Evolutionary conservation across 192 early-diverging fungal species (phyloP).

Genomic region (Backusella tuberculispora): DNA sequence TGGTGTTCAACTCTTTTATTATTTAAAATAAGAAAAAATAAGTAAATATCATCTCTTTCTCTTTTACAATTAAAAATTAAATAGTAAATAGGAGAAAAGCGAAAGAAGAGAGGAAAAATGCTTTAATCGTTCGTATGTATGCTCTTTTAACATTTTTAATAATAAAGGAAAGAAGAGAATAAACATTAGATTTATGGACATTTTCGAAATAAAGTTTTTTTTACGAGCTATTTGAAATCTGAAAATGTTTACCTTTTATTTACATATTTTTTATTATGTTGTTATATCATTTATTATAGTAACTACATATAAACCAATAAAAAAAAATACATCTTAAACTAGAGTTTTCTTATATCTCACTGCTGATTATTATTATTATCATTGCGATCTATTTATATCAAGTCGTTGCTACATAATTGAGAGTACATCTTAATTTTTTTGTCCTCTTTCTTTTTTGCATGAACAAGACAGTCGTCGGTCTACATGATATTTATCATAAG

Average conservation of each 20-base stretch:
- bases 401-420: no score
- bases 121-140: background rate
- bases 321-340: no score
- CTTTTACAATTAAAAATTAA: background rate
- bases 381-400: no score
- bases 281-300: background rate
- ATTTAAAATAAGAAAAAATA: background rate
- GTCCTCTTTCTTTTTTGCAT: no score
- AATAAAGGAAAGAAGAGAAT: no score
- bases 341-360: no score
- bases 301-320: no score
- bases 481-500: no score
- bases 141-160: conserved; percentile 1
- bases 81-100: background rate
- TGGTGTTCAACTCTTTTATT: background rate
- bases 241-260: no score
- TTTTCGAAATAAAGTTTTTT: conserved; percentile 9
- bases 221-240: background rate
- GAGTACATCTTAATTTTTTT: no score
- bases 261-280: background rate
- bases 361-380: no score
- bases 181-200: background rate
- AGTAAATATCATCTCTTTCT: background rate
- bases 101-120: background rate
- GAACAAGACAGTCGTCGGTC: no score